Evolutionary conservation across 306 rosid genomes (phyloP), one percentile per base, ranked within the genome.

Genomic region (Fragaria vesca): DNA sequence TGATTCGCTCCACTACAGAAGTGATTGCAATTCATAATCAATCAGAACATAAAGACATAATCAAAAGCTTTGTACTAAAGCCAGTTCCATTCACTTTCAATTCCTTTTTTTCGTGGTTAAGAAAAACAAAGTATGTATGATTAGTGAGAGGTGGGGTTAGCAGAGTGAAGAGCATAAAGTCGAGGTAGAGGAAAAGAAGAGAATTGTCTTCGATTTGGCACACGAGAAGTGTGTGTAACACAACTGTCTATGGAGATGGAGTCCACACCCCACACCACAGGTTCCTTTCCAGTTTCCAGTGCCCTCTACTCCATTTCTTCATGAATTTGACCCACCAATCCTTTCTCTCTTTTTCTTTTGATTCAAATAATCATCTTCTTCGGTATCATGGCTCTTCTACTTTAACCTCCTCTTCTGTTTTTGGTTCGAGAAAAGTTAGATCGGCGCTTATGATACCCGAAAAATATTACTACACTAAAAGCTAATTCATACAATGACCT

Each of bases 201-300:
- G 46, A 55, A 47, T 72, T 65, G 87, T 77, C 73, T 46, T 43
- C 71, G 13, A 47, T 32, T 71, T 46, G 78, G 75, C 28, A 20
- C 28, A 32, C 46, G 18, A 48, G 18, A 43, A 66, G 78, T 20
- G 73, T 60, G 54, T 73, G 52, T 57, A 51, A 47, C 69, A 80
- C 72, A 77, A 73, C 68, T 13, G 72, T 65, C 34, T 71, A 77
- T 51, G 54, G 51, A 42, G 3, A 18, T 24, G 7, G 63, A 76
- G 52, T 46, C 79, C 60, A 69, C 71, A 70, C 7, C n/a, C 79
- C 50, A 69, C 74, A 77, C 38, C 47, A 51, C 43, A 63, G 24
- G 45, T 34, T 77, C 69, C 34, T 36, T 69, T 6, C 61, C 48
- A 66, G 47, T 32, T 66, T 66, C 71, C 28, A 66, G 71, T 38